Evolutionary conservation across 345 rosid species (phyloP), one percentile per base, ranked within the genome.

Genomic region (Anastatica hierochuntica): DNA sequence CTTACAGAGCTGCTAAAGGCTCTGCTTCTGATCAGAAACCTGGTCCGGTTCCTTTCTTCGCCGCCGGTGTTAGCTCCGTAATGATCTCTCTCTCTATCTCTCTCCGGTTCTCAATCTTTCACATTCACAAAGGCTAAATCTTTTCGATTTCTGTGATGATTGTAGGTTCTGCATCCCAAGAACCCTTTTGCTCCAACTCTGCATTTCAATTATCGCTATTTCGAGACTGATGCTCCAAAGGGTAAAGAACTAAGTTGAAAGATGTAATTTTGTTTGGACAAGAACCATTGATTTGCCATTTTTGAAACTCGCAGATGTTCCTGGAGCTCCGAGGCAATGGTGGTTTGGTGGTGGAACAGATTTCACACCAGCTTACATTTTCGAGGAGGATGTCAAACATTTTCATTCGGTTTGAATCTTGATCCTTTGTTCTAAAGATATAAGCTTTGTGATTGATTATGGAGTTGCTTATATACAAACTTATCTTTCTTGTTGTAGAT

Each of bases 301-400:
- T 30, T 46, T 9, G 48, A 10, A 23, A 56, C 7, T 17, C 17
- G 58, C 62, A 92, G 98, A 92, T 77, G 55, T 58, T 60, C 96
- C 95, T 43, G 98, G 98, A 76, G 96, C 96, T 44, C 96, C 96
- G 1, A 75, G 84, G 73, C 96, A 88, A 58, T 92, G 98, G 98
- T 92, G 98, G 98, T 88, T 92, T 65, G 96, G 98, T 24, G 96
- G 98, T 56, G 98, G 98, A n/a, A 92, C 98, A 56, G 98, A 92
- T 78, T 77, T 92, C 19, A 87, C 98, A 38, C 98, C 98, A 68
- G 75, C 98, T 69, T 92, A 92, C 64, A 81, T 92, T 70, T 85
- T 85, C 50, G 95, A 92, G 53, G 97, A 92, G 56, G 98, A 92
- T 77, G 95, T 85, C 59, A 83, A 77, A 76, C 97, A 88, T 69